Evolutionary conservation across 192 early-diverging fungal species (phyloP).

Genomic region (Backusella tuberculispora): DNA sequence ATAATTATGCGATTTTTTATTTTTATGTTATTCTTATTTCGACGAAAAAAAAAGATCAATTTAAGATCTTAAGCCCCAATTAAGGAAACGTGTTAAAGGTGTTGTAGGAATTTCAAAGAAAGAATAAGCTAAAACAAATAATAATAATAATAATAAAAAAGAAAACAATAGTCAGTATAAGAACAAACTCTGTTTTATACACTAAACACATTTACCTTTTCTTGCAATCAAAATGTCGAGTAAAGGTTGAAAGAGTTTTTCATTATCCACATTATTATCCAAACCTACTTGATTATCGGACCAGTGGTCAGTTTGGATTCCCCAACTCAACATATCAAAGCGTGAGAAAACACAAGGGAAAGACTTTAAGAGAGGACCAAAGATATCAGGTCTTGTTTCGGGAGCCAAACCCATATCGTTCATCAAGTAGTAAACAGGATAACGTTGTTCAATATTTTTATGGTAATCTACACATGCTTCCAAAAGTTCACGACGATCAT

Average conservation of each 20-base stretch:
- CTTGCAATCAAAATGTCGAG: slow-evolving; percentile 30
- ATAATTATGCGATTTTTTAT: neutral
- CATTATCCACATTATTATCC: slow-evolving; percentile 23
- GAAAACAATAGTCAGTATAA: neutral
- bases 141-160: slow-evolving; percentile 3
- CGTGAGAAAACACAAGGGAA: slow-evolving; percentile 33
- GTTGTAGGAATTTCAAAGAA: slow-evolving; percentile 34
- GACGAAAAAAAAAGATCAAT: neutral
- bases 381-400: slow-evolving; percentile 19
- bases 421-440: slow-evolving; percentile 30
- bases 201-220: slow-evolving; percentile 23
- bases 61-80: slow-evolving; percentile 6
- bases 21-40: neutral
- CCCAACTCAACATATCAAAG: slow-evolving; percentile 22
- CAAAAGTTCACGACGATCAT: slow-evolving; percentile 14
- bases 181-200: neutral
- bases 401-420: slow-evolving; percentile 17
- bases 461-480: slow-evolving; percentile 35
- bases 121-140: slow-evolving; percentile 28
- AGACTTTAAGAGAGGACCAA: slow-evolving; percentile 9
- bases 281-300: neutral
- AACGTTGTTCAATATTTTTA: slow-evolving; percentile 11
- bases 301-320: slow-evolving; percentile 16
- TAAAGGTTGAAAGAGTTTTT: slow-evolving; percentile 25
- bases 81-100: slow-evolving; percentile 26